Percentiles rank a stretch among this genome's conserved stretches.
phyloP scores from a whole-genome alignment of 306 rosid genomes.

The Prunus dulcis region DNA sequence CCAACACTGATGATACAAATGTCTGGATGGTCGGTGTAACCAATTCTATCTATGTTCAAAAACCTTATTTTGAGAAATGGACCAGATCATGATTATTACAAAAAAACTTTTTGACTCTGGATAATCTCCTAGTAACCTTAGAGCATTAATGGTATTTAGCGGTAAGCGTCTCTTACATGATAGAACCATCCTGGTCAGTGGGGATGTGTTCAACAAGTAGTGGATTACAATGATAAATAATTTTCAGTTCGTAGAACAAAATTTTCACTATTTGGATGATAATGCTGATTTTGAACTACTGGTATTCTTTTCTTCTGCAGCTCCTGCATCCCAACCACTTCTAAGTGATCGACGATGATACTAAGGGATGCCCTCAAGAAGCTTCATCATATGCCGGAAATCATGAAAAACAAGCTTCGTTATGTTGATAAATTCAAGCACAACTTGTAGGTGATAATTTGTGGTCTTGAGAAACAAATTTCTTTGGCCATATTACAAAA shows the following conservation, averaged over 20 bases:
- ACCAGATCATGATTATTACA: background rate
- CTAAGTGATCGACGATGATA: slow-evolving; percentile 46
- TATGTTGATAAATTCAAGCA: background rate
- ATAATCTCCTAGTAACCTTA: background rate
- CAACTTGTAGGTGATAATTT: slow-evolving; percentile 13
- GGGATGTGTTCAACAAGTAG: background rate
- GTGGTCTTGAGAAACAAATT: background rate
- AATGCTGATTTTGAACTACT: background rate
- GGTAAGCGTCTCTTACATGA: background rate
- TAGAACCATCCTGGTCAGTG: background rate
- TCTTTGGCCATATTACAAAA: background rate
- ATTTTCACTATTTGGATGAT: background rate
- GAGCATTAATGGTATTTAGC: background rate
- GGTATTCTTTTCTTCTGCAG: slow-evolving; percentile 36
- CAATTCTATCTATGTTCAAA: background rate
- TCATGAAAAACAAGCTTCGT: background rate
- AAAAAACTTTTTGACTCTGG: background rate
- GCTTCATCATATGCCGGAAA: slow-evolving; percentile 8
- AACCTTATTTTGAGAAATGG: background rate
- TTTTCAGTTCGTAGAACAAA: no score
- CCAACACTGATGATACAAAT: background rate
- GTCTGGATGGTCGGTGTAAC: background rate
- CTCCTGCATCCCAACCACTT: slow-evolving; percentile 51
- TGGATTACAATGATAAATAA: background rate
- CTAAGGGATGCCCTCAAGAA: slow-evolving; percentile 29